Base-by-base conservation (phyloP, 2,329 filamentous ascomycete species). In the Pestalotiopsis sp. region DNA sequence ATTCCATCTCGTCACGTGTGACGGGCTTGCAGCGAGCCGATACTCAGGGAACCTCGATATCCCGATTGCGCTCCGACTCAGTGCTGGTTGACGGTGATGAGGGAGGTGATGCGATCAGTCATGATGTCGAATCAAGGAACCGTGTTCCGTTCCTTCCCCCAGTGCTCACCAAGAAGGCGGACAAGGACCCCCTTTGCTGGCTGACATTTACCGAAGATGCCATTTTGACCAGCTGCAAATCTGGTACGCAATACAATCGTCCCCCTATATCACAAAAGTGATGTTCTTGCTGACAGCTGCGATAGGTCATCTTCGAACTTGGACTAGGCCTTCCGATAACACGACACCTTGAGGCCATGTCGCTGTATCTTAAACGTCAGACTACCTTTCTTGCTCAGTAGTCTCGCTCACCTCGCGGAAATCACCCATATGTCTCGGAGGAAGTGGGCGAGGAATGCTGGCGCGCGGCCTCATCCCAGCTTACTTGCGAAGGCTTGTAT, bases 151-250 rank as follows among this genome's bases (percentile, higher is more conserved):
- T 95, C 81, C 82, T 98, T 67, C 95, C 95, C 65, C 95, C 96
- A 61, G 94, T 99, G 31, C 90, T 97, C 87, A 93, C 92, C 62
- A 98, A 97, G 80, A 84, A 88, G 13, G 90, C 97, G 45, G 94
- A 97, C 79, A 89, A 91, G 70, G 94, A 98, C 80, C 94, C 95
- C 66, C 85, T 97, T 60, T 93, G 90, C 79, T 97, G 95, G 92
- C 82, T 99, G 52, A 93, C 91, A n/a, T 99, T 99, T 75, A 95
- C 95, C 67, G 92, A 98, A 78, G 91, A 97, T 75, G 92, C 92
- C 71, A 97, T 99, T 73, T 91, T 98, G 76, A 98, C 94, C 45
- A 94, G 93, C 73, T 98, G 94, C 82, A 92, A 94, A 77, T 93
- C 91, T 82, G 95, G 95, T 97, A 84, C 80, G 91, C 85, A 61